Conservation (phyloP, 257 asterid species). For the Coffea canephora region DNA sequence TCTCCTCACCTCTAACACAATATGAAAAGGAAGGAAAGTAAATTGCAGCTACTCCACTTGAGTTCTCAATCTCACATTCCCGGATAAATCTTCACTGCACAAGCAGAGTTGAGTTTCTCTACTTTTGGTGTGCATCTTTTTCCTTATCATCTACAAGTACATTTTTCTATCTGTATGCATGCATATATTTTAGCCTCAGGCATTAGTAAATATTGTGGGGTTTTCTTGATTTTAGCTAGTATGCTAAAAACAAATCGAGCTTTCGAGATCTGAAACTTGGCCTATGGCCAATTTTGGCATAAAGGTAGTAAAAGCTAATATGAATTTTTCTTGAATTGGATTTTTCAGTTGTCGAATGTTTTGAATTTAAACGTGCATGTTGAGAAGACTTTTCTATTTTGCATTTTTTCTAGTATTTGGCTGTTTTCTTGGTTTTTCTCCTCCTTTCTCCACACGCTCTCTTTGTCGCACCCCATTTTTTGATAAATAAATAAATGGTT, state of each 20-base stretch:
- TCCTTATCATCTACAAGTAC: too few relatives aligned
- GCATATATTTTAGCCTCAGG: neutral
- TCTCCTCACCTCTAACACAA: too few relatives aligned
- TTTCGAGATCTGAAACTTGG: conserved; percentile 61
- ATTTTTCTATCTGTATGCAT: neutral
- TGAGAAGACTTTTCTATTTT: neutral
- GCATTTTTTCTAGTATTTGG: neutral
- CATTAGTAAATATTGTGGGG: neutral
- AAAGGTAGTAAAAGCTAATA: conserved; percentile 15
- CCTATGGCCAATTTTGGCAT: conserved; percentile 18
- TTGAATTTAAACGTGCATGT: conserved; percentile 33
- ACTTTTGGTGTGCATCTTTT: too few relatives aligned
- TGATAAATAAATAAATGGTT: too few relatives aligned
- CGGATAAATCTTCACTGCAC: too few relatives aligned
- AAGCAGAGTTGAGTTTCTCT: too few relatives aligned
- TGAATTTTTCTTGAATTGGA: conserved; percentile 26
- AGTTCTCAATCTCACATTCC: too few relatives aligned
- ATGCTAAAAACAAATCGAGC: conserved; percentile 13
- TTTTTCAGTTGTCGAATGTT: conserved; percentile 17
- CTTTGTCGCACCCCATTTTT: too few relatives aligned
- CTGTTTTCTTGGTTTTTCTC: neutral
- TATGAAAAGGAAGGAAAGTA: too few relatives aligned
- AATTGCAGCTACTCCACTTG: too few relatives aligned
- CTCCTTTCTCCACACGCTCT: too few relatives aligned
- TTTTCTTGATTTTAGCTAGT: conserved; percentile 9